phyloP scores from a whole-genome alignment of 345 rosid species.

The Sonneratia caseolaris region DNA sequence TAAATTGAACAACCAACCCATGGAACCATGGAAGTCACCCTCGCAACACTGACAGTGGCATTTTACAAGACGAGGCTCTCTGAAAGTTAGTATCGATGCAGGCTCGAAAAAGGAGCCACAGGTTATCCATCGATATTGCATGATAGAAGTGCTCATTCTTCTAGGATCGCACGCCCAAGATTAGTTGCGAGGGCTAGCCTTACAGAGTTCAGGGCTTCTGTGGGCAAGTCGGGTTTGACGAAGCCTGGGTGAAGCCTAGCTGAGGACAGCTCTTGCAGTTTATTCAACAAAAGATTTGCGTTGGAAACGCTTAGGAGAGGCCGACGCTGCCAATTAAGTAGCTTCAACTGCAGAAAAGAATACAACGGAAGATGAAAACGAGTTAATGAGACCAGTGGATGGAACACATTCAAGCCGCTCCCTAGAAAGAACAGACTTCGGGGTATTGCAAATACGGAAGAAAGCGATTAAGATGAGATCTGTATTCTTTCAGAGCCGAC shows the following conservation, averaged over 20 bases:
- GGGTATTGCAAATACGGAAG: background rate
- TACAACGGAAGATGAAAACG: background rate
- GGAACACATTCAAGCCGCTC: background rate
- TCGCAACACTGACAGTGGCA: background rate
- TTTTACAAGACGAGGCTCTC: background rate
- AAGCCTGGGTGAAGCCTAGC: constrained; percentile 68
- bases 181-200: constrained; percentile 75
- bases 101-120: background rate
- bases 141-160: constrained; percentile 30
- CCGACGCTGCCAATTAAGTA: constrained; percentile 62
- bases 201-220: constrained; percentile 53
- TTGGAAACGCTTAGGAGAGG: constrained; percentile 58
- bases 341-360: constrained; percentile 42
- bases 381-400: background rate
- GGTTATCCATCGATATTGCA: background rate
- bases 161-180: constrained; percentile 73
- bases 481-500: background rate
- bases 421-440: background rate
- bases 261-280: constrained; percentile 66
- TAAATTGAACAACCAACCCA: no score
- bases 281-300: constrained; percentile 68
- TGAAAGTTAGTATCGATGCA: no score
- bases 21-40: no score
- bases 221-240: constrained; percentile 47
- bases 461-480: background rate